These are phyloP conservation scores for Mucor plumbeus DNA, from an alignment of 371 early-diverging fungal genomes.

Conservation along the genomic window DNA sequence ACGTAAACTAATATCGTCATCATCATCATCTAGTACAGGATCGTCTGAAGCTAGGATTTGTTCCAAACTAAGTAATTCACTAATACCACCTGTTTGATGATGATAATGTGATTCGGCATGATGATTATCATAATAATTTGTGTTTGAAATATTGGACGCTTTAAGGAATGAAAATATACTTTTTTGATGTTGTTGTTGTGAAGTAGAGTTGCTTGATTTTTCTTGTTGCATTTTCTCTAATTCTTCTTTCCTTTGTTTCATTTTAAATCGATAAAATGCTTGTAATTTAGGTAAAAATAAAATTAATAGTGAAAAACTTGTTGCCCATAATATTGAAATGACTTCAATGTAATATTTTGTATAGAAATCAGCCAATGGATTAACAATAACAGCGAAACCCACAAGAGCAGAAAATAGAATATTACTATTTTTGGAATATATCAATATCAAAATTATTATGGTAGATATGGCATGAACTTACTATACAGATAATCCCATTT, in stretches of 20 bases:
- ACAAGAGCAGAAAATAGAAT: conserved; percentile 60
- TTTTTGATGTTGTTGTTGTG: background rate
- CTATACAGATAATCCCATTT: conserved; percentile 67
- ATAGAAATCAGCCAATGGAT: conserved; percentile 56
- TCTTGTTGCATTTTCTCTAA: conserved; percentile 11
- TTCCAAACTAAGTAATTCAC: conserved; percentile 37
- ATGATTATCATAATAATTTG: conserved; percentile 2
- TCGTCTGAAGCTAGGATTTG: conserved; percentile 36
- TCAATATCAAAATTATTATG: too few species aligned
- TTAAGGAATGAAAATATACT: conserved; percentile 25
- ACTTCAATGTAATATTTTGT: conserved; percentile 59
- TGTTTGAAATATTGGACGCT: background rate
- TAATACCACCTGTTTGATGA: conserved; percentile 8
- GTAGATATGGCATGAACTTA: conserved; percentile 36
- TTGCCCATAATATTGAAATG: conserved; percentile 60
- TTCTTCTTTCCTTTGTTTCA: conserved; percentile 20
- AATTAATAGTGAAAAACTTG: conserved; percentile 57
- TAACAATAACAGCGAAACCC: conserved; percentile 57
- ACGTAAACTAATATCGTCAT: conserved; percentile 8
- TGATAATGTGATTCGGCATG: background rate
- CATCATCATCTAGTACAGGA: conserved; percentile 25
- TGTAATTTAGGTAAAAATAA: conserved; percentile 64
- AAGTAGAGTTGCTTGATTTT: background rate
- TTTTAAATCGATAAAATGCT: conserved; percentile 32
- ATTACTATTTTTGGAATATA: conserved; percentile 37